Evolutionary conservation across 164 flowering plant species (phyloP).

Genomic region (Vitis riparia): DNA sequence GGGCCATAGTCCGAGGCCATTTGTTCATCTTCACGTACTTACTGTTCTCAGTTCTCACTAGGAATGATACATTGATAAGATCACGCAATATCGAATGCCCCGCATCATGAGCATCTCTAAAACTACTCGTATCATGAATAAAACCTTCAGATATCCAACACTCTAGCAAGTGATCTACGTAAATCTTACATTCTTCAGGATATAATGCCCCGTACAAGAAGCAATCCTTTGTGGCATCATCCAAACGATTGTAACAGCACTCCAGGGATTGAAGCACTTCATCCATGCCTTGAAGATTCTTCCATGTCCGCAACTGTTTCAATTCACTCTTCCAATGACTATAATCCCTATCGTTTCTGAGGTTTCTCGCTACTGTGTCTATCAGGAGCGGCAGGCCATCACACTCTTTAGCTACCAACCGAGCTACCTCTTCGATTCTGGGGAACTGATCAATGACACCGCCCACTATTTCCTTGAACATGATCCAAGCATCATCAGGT

Average conservation of each 20-base stretch:
- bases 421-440: neutral
- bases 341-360: slow-evolving; percentile 6
- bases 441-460: neutral
- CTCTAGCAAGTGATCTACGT: slow-evolving; percentile 11
- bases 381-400: slow-evolving; percentile 18
- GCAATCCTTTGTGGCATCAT: slow-evolving; percentile 7
- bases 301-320: neutral
- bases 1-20: slow-evolving; percentile 14
- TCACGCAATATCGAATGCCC: slow-evolving; percentile 14
- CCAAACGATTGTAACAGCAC: slow-evolving; percentile 16
- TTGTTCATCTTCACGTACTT: slow-evolving; percentile 21
- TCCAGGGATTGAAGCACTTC: slow-evolving; percentile 12
- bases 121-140: neutral
- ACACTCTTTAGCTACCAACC: slow-evolving; percentile 11
- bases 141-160: slow-evolving; percentile 27
- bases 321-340: slow-evolving; percentile 17
- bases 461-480: slow-evolving; percentile 21
- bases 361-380: slow-evolving; percentile 8
- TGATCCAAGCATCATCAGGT: slow-evolving; percentile 21
- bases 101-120: slow-evolving; percentile 1
- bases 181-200: slow-evolving; percentile 21
- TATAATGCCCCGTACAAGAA: slow-evolving; percentile 24
- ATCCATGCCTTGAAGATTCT: slow-evolving; percentile 5
- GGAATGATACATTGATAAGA: slow-evolving; percentile 14
- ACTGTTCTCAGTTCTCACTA: slow-evolving; percentile 9